These are phyloP conservation scores for Torulaspora delbrueckii DNA, from an alignment of 805 yeast species.

Conservation along the genomic window DNA sequence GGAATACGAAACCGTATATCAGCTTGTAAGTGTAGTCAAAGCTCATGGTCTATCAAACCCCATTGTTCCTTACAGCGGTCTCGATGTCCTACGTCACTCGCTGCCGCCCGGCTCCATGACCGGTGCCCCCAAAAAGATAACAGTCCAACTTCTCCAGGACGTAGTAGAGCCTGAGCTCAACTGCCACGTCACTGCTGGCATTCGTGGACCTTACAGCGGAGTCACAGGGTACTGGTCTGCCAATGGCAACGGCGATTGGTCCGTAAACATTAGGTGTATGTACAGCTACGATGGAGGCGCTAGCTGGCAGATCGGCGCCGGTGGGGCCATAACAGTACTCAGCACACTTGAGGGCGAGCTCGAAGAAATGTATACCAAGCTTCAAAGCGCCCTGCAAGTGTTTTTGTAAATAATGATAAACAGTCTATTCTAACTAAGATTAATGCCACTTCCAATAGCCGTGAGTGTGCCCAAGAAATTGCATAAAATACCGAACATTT, in stretches of 20 bases:
- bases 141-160: constrained; percentile 72
- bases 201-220: constrained; percentile 87
- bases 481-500: background rate
- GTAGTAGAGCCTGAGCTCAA: constrained; percentile 35
- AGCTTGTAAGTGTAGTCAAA: constrained; percentile 81
- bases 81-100: constrained; percentile 72
- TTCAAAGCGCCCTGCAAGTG: constrained; percentile 74
- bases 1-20: constrained; percentile 87
- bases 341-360: constrained; percentile 82
- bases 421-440: background rate
- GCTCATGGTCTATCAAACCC: constrained; percentile 42
- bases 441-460: background rate
- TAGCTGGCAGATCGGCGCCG: constrained; percentile 90
- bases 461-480: background rate
- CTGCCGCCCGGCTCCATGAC: constrained; percentile 99
- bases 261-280: constrained; percentile 85
- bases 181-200: constrained; percentile 26
- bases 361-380: constrained; percentile 82
- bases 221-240: constrained; percentile 94
- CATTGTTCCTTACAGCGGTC: constrained; percentile 47
- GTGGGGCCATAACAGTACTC: constrained; percentile 93
- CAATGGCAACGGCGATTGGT: constrained; percentile 88
- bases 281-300: constrained; percentile 51
- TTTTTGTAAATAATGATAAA: constrained; percentile 35
- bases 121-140: constrained; percentile 94